Evolutionary conservation across 1,139 yeast genomes (phyloP), one percentile per base, ranked within the genome.

Genomic region (Saccharomycopsis hybrid): DNA sequence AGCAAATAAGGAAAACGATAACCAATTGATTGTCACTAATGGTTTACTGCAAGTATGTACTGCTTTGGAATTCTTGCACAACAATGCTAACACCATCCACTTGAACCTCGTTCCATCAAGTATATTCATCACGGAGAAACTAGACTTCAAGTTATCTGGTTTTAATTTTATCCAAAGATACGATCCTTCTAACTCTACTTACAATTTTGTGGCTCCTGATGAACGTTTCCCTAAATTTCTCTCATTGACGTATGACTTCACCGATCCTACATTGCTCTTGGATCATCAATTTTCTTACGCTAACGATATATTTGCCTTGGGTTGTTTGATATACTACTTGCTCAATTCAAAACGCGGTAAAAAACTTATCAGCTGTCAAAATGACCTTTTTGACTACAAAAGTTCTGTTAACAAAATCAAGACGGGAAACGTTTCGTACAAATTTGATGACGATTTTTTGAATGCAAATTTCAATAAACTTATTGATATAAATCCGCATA

Each of bases 141-240:
- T 95, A 1, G 98, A 92, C 65, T 94, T 97, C 97, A 92, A 90
- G 65, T 65, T 92, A 2, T 77, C 85, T 5, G 97, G 97, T 0
- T 74, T 86, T 30, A 48, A 47, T 37, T 50, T 42, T 27, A 18
- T 44, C 25, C 63, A 63, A 43, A 58, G 54, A 37, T 60, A 54
- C 44, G 59, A 61, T 24, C 80, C 63, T 31, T 57, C 57, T 5
- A 57, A 60, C 28, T 63, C 60, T 1, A 51, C 62, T 2, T 52
- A 49, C 33, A 48, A 42, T 18, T 82, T 72, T 58, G 67, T 82
- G 47, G 82, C 83, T 64, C 78, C 80, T 47, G 88, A 86, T 57
- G 82, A 90, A 2, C 69, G 92, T 48, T 75, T 87, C 44, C 96
- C 97, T 2, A 54, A 65, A 1, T 87, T 84, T 62, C 74, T 88